Base-by-base conservation (phyloP, 2,329 filamentous ascomycete genomes). In the Lachnellula arida region DNA sequence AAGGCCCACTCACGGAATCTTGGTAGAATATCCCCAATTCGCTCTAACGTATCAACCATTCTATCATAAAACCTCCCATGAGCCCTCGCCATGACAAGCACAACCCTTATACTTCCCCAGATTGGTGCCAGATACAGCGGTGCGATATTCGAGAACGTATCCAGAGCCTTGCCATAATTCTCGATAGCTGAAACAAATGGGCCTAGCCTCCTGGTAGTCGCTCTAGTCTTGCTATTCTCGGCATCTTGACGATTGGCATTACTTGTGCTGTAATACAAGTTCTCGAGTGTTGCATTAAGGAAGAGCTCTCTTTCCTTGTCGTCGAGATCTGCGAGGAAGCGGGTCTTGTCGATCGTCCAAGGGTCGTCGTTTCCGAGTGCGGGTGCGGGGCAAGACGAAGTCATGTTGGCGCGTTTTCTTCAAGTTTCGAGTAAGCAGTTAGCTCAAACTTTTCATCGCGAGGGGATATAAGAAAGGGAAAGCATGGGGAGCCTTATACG, bases 21-120 rank as follows among this genome's bases (percentile, higher is more conserved):
- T 2, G 59, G 59, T 22, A 61, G 39, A 17, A 61, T 51, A 34
- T 57, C 52, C 5, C 57, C 59, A 47, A 61, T 56, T 6, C 54
- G 40, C 3, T 52, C 52, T 25, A 61, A 53, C 2, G 43, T 54
- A 5, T 61, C 49, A 2, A 51, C 34, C 14, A 61, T 49, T 23
- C 40, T 54, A 3, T 48, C 43, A 47, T 54, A 59, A 23, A 61
- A 59, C 28, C 28, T 40, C 9, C 12, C 34, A 53, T 55, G 28
- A 22, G 7, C 42, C 4, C 46, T 53, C 28, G 56, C 57, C 5
- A 59, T 11, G n/a, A 49, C 43, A 4, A 61, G 25, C 14, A 59
- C 28, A 5, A 61, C 59, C 23, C 57, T 32, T 15, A 61, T 46
- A 32, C 57, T 55, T 3, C 59, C 57, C 59, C 57, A 61, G 1